These are phyloP conservation scores for Leishmania turanica DNA, from an alignment of 208 protist genomes.

Conservation along the genomic window DNA sequence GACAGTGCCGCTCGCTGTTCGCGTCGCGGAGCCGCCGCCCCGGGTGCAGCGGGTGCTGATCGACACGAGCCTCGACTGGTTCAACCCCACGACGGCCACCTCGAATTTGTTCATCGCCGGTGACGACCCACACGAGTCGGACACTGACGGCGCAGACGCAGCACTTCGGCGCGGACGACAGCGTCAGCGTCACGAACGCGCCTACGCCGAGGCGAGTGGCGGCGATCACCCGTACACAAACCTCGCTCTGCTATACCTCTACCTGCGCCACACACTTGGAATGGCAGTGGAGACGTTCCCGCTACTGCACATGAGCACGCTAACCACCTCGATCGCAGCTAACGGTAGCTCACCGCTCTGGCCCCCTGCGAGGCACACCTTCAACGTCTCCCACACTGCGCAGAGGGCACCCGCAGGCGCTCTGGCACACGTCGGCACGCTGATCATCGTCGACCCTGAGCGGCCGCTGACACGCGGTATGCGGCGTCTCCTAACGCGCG, in stretches of 20 bases:
- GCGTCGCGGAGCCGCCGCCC: conserved; percentile 66
- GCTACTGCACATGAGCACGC: conserved; percentile 14
- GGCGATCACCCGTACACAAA: conserved; percentile 98
- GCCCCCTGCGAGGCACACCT: neutral
- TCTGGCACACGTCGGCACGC: conserved; percentile 34
- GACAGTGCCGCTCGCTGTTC: conserved; percentile 39
- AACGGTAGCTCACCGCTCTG: neutral
- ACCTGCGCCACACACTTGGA: conserved; percentile 44
- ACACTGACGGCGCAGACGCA: neutral
- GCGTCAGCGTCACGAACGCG: neutral
- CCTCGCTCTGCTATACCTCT: conserved; percentile 80
- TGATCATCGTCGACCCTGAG: conserved; percentile 54
- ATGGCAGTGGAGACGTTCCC: conserved; percentile 59
- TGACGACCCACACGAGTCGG: conserved; percentile 79
- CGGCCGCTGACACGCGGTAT: conserved; percentile 37
- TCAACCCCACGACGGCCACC: conserved; percentile 75
- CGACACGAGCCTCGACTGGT: conserved; percentile 95
- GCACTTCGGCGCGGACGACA: neutral
- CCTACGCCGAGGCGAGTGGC: conserved; percentile 87
- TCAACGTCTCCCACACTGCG: neutral
- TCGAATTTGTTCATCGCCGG: conserved; percentile 85
- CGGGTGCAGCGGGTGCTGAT: conserved; percentile 88
- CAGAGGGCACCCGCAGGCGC: neutral
- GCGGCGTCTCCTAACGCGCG: conserved; percentile 28
- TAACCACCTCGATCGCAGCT: neutral